Conservation (phyloP, 805 yeast species). For the Hanseniaspora taiwanica region DNA sequence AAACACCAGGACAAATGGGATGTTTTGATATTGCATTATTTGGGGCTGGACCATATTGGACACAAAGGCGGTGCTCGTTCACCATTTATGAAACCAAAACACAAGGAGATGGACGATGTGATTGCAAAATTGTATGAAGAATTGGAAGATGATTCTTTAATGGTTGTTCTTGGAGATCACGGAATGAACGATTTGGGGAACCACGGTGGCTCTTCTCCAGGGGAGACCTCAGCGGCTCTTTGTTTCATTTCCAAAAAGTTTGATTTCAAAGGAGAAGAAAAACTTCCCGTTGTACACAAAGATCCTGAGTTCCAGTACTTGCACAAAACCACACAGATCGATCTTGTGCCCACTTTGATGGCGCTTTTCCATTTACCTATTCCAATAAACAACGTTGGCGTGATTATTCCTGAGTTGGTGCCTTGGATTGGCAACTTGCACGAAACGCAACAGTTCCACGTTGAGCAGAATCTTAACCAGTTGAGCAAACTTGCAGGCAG, state of each 20-base stretch:
- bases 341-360: slow-evolving; percentile 82
- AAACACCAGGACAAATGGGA: slow-evolving; percentile 49
- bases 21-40: slow-evolving; percentile 71
- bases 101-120: slow-evolving; percentile 71
- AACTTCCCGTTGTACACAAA: slow-evolving; percentile 15
- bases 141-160: slow-evolving; percentile 38
- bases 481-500: slow-evolving; percentile 28
- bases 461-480: slow-evolving; percentile 44
- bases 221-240: slow-evolving; percentile 85
- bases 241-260: slow-evolving; percentile 55
- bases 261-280: slow-evolving; percentile 13
- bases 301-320: slow-evolving; percentile 41
- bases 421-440: slow-evolving; percentile 31
- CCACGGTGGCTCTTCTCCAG: slow-evolving; percentile 90
- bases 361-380: slow-evolving; percentile 73
- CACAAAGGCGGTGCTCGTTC: slow-evolving; percentile 91
- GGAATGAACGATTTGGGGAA: slow-evolving; percentile 95
- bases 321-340: slow-evolving; percentile 64
- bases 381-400: slow-evolving; percentile 81
- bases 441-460: slow-evolving; percentile 17
- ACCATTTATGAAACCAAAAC: slow-evolving; percentile 68
- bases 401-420: slow-evolving; percentile 46
- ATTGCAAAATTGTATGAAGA: slow-evolving; percentile 37
- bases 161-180: slow-evolving; percentile 82
- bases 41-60: slow-evolving; percentile 95